Evolutionary conservation across 805 yeast species (phyloP).

Genomic region (Teunomyces tritomae): DNA sequence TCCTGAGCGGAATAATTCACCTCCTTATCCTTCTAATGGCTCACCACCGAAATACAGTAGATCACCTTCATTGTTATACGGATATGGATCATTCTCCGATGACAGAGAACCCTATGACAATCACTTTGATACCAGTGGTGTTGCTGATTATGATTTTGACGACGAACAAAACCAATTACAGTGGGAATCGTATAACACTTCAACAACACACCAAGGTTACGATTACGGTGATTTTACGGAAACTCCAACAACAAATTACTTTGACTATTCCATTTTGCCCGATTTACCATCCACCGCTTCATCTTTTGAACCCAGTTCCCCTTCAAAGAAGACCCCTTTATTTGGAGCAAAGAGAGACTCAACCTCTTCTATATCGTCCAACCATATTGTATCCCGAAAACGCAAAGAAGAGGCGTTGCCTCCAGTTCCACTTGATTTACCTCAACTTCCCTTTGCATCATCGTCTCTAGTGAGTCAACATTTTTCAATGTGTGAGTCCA

Average conservation of each 20-base stretch:
- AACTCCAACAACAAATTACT: conserved; percentile 23
- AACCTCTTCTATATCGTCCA: background rate
- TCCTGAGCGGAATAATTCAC: background rate
- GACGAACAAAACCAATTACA: conserved; percentile 10
- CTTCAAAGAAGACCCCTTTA: conserved; percentile 1
- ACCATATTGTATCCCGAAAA: conserved; percentile 6
- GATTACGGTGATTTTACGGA: conserved; percentile 9
- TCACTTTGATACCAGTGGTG: conserved; percentile 1
- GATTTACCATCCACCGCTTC: conserved; percentile 24
- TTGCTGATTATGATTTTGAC: background rate
- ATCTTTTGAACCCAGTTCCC: conserved; percentile 3
- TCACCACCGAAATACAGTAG: conserved; percentile 28
- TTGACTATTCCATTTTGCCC: conserved; percentile 36
- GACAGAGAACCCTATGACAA: conserved; percentile 11
- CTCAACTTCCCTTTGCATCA: conserved; percentile 57
- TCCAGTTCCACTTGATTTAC: conserved; percentile 46
- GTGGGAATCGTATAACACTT: conserved; percentile 4
- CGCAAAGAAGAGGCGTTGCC: conserved; percentile 31
- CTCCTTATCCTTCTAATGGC: conserved; percentile 11
- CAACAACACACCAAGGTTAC: conserved; percentile 7
- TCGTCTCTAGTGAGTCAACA: conserved; percentile 48
- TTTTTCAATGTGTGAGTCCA: conserved; percentile 44
- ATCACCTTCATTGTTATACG: conserved; percentile 22
- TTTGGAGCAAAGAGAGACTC: conserved; percentile 1
- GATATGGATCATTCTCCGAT: conserved; percentile 6